These are phyloP conservation scores for Wickerhamomyces strasburgensis DNA, from an alignment of 805 yeast genomes.

Conservation along the genomic window DNA sequence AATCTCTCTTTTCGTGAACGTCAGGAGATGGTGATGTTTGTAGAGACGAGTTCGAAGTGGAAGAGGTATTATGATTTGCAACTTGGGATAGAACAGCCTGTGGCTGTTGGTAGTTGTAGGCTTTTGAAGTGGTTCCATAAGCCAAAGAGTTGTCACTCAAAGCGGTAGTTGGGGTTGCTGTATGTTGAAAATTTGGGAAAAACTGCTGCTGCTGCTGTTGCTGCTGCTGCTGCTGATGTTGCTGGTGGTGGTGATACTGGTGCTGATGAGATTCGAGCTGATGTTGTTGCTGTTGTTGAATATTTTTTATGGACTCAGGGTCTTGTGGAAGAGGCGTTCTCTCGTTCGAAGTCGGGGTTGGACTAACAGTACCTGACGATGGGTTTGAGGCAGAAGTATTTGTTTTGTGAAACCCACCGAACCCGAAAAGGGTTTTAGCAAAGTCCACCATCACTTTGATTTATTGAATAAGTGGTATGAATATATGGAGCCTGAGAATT, in stretches of 20 bases:
- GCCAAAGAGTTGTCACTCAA: conserved; percentile 57
- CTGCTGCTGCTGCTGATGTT: conserved; percentile 12
- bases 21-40: not conserved
- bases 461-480: no score
- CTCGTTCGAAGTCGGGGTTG: not conserved
- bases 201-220: conserved; percentile 15
- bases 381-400: conserved; percentile 5
- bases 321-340: not conserved
- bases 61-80: conserved; percentile 13
- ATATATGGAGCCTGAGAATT: no score
- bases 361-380: not conserved
- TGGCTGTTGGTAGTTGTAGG: conserved; percentile 30
- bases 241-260: conserved; percentile 4
- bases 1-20: not conserved
- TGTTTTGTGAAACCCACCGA: conserved; percentile 26
- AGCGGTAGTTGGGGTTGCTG: conserved; percentile 67
- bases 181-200: conserved; percentile 37
- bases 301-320: not conserved
- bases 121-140: conserved; percentile 58
- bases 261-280: conserved; percentile 10
- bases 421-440: conserved; percentile 34
- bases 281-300: conserved; percentile 4
- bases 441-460: conserved; percentile 38
- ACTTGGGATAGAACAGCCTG: conserved; percentile 32
- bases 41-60: conserved; percentile 1